phyloP scores from a whole-genome alignment of 768 basidiomycete species.

The Boletus rufocinnamomeus region DNA sequence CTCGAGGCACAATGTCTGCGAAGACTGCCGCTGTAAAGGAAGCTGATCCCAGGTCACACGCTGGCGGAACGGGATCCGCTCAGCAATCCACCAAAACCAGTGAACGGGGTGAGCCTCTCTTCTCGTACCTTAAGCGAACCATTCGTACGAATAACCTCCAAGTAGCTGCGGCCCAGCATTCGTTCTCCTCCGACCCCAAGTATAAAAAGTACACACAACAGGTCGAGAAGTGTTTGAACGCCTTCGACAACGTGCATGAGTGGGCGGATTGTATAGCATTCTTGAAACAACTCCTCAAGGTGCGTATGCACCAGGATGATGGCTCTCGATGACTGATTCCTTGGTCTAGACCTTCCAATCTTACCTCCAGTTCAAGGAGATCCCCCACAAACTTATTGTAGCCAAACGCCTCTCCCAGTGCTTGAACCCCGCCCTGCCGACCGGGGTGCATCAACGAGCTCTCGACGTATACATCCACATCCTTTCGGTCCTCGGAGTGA shows the following conservation, averaged over 20 bases:
- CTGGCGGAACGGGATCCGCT: constrained; percentile 10
- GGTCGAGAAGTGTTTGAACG: constrained; percentile 89
- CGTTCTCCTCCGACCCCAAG: constrained; percentile 80
- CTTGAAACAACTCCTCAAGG: constrained; percentile 91
- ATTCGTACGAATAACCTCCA: constrained; percentile 1
- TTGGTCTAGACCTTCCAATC: constrained; percentile 82
- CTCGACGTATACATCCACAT: constrained; percentile 95
- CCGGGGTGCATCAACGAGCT: constrained; percentile 95
- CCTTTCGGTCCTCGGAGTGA: constrained; percentile 84
- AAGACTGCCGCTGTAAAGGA: constrained; percentile 21
- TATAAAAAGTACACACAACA: constrained; percentile 92
- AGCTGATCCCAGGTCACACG: constrained; percentile 18
- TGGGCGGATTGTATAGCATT: constrained; percentile 99
- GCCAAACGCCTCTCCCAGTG: constrained; percentile 96
- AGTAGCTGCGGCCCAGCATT: constrained; percentile 51
- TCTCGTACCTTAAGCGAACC: background rate
- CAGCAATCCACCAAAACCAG: constrained; percentile 23
- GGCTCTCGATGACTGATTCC: background rate
- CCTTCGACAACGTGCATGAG: constrained; percentile 95
- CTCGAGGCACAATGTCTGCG: constrained; percentile 22
- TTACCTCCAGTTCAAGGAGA: constrained; percentile 93
- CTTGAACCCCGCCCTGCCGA: constrained; percentile 94
- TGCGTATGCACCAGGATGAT: constrained; percentile 31
- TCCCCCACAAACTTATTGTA: constrained; percentile 91
- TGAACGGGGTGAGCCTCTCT: constrained; percentile 34